A percentile compares a stretch with the other conserved stretches of the same genome.
These are phyloP conservation scores for Hydnum rufescens DNA, from an alignment of 768 basidiomycete species.

Conservation along the genomic window DNA sequence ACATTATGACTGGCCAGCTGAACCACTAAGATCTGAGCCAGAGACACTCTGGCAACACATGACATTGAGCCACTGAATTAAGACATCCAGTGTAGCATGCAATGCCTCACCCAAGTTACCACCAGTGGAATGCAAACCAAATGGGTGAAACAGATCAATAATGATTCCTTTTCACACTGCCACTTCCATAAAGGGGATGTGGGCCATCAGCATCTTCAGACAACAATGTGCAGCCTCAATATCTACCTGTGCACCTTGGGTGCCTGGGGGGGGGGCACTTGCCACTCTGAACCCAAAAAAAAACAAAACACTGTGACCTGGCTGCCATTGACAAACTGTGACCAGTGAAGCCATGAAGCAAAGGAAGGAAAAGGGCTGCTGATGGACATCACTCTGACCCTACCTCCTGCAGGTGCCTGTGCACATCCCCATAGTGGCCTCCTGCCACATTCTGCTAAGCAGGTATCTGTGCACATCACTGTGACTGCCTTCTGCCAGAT, in stretches of 20 bases:
- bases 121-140: no score
- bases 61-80: not conserved
- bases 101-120: no score
- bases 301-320: not conserved
- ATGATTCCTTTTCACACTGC: no score
- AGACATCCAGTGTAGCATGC: not conserved
- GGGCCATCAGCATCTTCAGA: no score
- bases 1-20: not conserved
- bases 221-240: slow-evolving; percentile 6
- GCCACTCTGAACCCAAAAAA: slow-evolving; percentile 9
- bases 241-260: slow-evolving; percentile 14
- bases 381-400: not conserved
- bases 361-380: not conserved
- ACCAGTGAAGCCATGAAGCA: not conserved
- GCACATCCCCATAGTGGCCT: not conserved
- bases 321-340: no score
- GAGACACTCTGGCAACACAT: slow-evolving; percentile 13
- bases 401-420: not conserved
- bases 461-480: not conserved
- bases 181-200: slow-evolving; percentile 4
- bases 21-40: slow-evolving; percentile 21
- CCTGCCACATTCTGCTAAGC: not conserved
- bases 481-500: not conserved
- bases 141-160: not conserved
- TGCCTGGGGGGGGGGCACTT: slow-evolving; percentile 11